Evolutionary conservation across 441 rosid species (phyloP).

Genomic region (Pelargonium australe): DNA sequence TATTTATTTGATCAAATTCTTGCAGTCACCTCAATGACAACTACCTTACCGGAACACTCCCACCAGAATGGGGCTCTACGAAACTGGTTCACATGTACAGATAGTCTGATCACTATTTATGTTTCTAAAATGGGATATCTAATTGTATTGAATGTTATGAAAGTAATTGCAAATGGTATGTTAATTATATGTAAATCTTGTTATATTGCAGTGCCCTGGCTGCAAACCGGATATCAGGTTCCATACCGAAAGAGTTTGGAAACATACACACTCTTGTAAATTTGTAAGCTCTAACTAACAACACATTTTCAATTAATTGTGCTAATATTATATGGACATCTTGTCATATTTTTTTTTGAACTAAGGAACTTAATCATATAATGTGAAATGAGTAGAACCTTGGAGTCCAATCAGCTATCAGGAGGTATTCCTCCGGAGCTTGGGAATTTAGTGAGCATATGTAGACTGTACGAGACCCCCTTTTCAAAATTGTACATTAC

Average conservation of each 20-base stretch:
- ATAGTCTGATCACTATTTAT: slow-evolving; percentile 7
- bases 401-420: slow-evolving; percentile 45
- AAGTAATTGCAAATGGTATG: not conserved
- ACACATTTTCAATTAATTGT: not conserved
- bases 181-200: not conserved
- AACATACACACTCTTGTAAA: slow-evolving; percentile 30
- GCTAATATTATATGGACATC: not conserved
- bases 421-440: slow-evolving; percentile 49
- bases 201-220: slow-evolving; percentile 1
- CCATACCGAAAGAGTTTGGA: slow-evolving; percentile 50
- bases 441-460: slow-evolving; percentile 27
- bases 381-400: slow-evolving; percentile 18
- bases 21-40: slow-evolving; percentile 49
- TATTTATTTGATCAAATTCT: not conserved
- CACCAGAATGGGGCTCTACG: slow-evolving; percentile 41
- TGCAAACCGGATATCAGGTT: slow-evolving; percentile 47
- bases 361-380: not conserved
- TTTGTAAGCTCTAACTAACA: slow-evolving; percentile 33
- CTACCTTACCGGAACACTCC: slow-evolving; percentile 54
- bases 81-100: slow-evolving; percentile 30
- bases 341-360: not conserved
- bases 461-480: slow-evolving; percentile 27
- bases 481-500: not conserved
- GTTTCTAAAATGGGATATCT: not conserved
- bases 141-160: not conserved